phyloP scores from a whole-genome alignment of 768 basidiomycete species.

The Suillus brevipes region DNA sequence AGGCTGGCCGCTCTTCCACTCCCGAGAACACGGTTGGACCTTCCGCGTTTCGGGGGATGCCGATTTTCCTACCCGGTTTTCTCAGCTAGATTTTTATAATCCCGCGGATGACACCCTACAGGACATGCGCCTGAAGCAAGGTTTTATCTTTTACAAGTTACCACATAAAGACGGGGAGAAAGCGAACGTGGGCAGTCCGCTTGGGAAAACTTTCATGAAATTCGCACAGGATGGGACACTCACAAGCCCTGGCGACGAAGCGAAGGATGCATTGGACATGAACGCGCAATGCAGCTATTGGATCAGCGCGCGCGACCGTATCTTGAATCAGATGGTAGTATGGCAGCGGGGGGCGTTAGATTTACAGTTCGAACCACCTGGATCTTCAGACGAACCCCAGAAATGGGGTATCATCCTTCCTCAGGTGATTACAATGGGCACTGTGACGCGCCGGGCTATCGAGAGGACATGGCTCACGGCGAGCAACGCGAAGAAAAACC shows the following conservation, averaged over 20 bases:
- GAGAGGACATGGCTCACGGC: constrained; percentile 99
- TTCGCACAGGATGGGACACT: constrained; percentile 86
- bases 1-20: constrained; percentile 81
- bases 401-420: constrained; percentile 93
- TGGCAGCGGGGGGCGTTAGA: constrained; percentile 61
- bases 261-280: constrained; percentile 84
- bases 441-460: constrained; percentile 94
- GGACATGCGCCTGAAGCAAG: constrained; percentile 47
- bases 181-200: constrained; percentile 92
- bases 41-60: constrained; percentile 67
- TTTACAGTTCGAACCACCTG: constrained; percentile 47
- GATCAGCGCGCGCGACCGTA: constrained; percentile 92
- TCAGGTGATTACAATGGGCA: constrained; percentile 98
- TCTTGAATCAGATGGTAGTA: constrained; percentile 90
- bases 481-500: constrained; percentile 95
- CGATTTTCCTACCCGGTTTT: constrained; percentile 46
- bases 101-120: constrained; percentile 59
- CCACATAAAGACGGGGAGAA: constrained; percentile 96
- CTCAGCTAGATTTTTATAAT: constrained; percentile 59
- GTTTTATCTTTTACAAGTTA: constrained; percentile 81
- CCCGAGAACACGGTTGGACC: constrained; percentile 87
- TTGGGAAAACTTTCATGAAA: constrained; percentile 87
- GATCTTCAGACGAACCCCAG: constrained; percentile 28
- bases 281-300: constrained; percentile 96
- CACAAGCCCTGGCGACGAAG: constrained; percentile 77